Evolutionary conservation across 257 asterid species (phyloP), one percentile per base, ranked within the genome.

Genomic region (Fraxinus anomala): DNA sequence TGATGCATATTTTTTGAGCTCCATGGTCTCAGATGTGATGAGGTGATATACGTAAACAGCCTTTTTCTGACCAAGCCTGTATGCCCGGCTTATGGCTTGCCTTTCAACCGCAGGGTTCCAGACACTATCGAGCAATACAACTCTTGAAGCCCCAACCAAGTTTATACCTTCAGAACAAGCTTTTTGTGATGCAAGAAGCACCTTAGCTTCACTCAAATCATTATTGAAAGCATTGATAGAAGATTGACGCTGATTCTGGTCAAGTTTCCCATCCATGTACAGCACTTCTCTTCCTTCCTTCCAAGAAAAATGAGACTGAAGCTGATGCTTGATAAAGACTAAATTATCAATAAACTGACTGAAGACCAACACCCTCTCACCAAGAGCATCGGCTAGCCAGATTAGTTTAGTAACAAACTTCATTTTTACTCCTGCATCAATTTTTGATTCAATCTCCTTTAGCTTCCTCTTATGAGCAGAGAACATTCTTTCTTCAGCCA

Each of bases 121-220:
- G 1, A 91, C 85, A 0, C 89, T 89, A 44, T 88, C 96, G 0
- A 91, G 84, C 33, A 88, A 78, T 36, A 88, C 87, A 0, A 91
- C 89, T 36, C 94, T 81, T 0, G 92, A 89, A 10, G 92, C 93
- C 5, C 94, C 97, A 0, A 89, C 68, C 73, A 89, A 66, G 36
- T 76, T 91, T 14, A 91, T 91, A 0, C 93, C 94, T 79, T 89
- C 94, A 0, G 92, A 88, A 73, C 97, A 91, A 5, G 93, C 89
- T 44, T 76, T 84, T 14, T 80, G 83, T 3, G 96, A 82, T 1
- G 92, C 97, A 13, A 90, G 89, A 9, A 90, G 74, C 67, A 92
- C 96, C 65, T 85, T 90, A 1, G 89, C 95, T 21, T 79, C 77
- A n/a, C 90, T 87, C 0, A 14, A 44, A 0, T 68, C 80, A 28